Percentiles rank a stretch among this genome's conserved stretches.
Conservation (phyloP, 2,329 filamentous ascomycete species). For the Chrysoporthe deuterocubensis region DNA sequence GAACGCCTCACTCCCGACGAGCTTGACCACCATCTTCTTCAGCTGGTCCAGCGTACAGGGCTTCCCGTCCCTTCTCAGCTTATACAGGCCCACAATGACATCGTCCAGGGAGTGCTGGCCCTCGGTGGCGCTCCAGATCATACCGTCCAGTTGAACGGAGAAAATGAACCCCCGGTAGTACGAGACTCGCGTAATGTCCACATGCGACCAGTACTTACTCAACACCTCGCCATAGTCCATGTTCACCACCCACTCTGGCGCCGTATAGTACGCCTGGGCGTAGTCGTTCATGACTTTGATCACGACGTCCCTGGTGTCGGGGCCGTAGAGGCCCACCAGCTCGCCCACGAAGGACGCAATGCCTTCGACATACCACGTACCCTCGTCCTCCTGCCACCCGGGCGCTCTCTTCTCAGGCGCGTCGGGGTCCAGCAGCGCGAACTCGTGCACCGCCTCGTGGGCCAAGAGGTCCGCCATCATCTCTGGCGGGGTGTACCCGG, state of each 20-base stretch:
- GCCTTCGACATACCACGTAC: conserved; percentile 25
- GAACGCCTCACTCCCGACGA: no score
- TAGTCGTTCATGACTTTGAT: conserved; percentile 24
- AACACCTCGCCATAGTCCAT: conserved; percentile 20
- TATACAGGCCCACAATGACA: conserved; percentile 27
- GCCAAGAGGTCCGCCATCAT: conserved; percentile 23
- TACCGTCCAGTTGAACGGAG: conserved; percentile 22
- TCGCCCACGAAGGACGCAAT: conserved; percentile 25
- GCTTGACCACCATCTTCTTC: conserved; percentile 3
- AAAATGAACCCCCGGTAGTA: conserved; percentile 26
- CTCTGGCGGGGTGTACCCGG: conserved; percentile 5
- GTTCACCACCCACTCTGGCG: conserved; percentile 2
- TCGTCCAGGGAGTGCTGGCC: conserved; percentile 24
- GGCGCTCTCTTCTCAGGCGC: background rate
- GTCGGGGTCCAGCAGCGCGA: conserved; percentile 19
- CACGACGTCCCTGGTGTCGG: conserved; percentile 9
- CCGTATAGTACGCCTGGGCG: conserved; percentile 27
- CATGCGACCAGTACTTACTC: conserved; percentile 20
- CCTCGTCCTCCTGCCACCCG: conserved; percentile 15
- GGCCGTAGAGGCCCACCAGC: conserved; percentile 20
- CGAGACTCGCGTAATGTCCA: conserved; percentile 19
- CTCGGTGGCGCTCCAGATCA: conserved; percentile 10
- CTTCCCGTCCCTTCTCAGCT: conserved; percentile 13
- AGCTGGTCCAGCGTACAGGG: background rate
- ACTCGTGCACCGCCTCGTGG: conserved; percentile 28